Conservation (phyloP, 75 land plant genomes). For the Sequoiadendron giganteum region DNA sequence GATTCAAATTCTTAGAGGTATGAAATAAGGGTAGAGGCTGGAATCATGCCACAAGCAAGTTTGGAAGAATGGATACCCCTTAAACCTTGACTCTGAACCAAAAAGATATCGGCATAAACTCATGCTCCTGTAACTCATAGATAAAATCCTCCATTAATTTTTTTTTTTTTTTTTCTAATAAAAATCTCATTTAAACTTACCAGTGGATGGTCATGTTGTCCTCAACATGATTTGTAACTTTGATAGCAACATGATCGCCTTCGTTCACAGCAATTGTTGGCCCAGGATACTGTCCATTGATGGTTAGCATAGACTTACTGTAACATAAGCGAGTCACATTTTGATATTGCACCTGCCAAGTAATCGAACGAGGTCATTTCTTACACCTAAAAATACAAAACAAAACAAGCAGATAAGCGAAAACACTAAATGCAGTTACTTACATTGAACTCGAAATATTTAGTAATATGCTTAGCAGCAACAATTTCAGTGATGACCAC, state of each 20-base stretch:
- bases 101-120: too few species aligned
- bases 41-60: too few species aligned
- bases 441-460: constrained; percentile 8
- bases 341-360: constrained; percentile 8
- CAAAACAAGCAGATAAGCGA: background rate
- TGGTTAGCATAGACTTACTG: background rate
- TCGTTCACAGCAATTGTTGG: constrained; percentile 23
- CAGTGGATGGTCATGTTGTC: constrained; percentile 31
- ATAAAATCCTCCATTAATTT: too few species aligned
- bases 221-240: constrained; percentile 19
- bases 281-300: constrained; percentile 26
- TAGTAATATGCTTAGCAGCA: background rate
- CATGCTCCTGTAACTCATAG: too few species aligned
- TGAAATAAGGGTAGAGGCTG: too few species aligned
- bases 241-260: constrained; percentile 21
- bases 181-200: background rate
- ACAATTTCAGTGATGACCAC: background rate
- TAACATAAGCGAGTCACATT: constrained; percentile 4
- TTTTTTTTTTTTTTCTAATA: too few species aligned
- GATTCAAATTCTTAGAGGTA: too few species aligned
- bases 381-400: background rate
- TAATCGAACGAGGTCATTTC: background rate
- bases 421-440: background rate
- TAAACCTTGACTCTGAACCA: too few species aligned
- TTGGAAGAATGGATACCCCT: too few species aligned